A percentile compares a stretch with the other conserved stretches of the same genome.
Conservation (phyloP, 345 rosid species). For the Atalantia buxifolia region DNA sequence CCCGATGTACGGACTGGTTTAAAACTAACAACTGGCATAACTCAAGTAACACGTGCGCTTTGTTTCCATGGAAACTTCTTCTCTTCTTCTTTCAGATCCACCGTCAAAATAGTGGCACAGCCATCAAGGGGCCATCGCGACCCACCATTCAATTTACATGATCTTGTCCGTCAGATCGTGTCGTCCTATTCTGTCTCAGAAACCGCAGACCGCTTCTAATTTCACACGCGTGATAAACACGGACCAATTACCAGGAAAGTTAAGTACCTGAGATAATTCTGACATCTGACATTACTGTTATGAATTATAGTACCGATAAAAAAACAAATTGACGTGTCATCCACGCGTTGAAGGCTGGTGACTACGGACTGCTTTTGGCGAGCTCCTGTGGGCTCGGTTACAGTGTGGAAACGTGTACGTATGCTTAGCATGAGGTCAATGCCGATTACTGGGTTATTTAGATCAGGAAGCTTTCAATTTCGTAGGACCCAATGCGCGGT, state of each 20-base stretch:
- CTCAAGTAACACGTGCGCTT: constrained; percentile 4
- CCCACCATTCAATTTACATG: not conserved
- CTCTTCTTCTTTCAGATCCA: not conserved
- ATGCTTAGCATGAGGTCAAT: not conserved
- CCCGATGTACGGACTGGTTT: not conserved
- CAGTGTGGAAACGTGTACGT: not conserved
- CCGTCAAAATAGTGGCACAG: constrained; percentile 3
- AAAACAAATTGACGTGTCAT: not conserved
- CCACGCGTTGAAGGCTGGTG: not conserved
- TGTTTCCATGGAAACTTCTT: constrained; percentile 8
- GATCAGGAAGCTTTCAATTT: not conserved
- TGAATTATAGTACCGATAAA: not conserved
- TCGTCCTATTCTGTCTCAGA: not conserved
- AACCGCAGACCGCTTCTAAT: not conserved
- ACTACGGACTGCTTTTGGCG: not conserved
- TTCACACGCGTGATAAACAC: not conserved
- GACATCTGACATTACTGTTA: not conserved
- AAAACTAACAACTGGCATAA: not conserved
- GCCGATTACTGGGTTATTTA: not conserved
- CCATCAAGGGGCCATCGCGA: not conserved
- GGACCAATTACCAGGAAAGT: not conserved
- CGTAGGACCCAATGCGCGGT: not conserved
- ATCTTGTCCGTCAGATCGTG: constrained; percentile 6
- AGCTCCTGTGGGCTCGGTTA: not conserved
- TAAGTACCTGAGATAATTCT: not conserved